Conservation (phyloP, 805 yeast genomes). For the Saturnispora quitensis region DNA sequence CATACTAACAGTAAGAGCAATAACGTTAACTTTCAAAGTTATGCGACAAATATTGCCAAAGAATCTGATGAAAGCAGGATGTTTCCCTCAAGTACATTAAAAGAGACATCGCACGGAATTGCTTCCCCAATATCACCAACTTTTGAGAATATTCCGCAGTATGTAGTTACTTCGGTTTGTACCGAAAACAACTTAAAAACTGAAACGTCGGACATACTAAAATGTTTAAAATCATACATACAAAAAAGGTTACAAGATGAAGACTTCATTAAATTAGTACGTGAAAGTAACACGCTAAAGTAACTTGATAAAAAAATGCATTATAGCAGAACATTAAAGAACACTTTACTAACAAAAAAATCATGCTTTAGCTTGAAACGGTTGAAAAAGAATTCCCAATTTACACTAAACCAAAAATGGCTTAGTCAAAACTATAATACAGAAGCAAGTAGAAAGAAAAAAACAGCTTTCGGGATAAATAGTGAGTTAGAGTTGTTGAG, state of each 20-base stretch:
- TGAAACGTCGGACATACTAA: not conserved
- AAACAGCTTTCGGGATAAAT: not conserved
- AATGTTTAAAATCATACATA: not conserved
- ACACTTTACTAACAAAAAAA: not conserved
- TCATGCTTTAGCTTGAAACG: not conserved
- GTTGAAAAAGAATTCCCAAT: not conserved
- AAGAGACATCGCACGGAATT: not conserved
- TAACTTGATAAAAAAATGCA: not conserved
- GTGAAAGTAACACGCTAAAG: not conserved
- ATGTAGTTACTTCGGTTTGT: not conserved
- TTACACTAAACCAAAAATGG: not conserved
- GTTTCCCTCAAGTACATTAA: not conserved
- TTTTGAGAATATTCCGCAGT: not conserved
- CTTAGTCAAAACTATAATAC: not conserved
- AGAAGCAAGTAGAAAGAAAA: not conserved
- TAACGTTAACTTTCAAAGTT: not conserved
- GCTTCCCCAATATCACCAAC: not conserved
- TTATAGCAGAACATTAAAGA: not conserved
- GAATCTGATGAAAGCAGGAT: not conserved
- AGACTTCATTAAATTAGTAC: conserved; percentile 3
- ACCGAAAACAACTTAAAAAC: not conserved
- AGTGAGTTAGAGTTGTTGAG: not conserved
- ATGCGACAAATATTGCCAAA: not conserved
- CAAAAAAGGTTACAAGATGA: not conserved
- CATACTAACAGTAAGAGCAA: not conserved